phyloP scores from a whole-genome alignment of 495 filamentous ascomycete species.

The Extremus antarcticus region DNA sequence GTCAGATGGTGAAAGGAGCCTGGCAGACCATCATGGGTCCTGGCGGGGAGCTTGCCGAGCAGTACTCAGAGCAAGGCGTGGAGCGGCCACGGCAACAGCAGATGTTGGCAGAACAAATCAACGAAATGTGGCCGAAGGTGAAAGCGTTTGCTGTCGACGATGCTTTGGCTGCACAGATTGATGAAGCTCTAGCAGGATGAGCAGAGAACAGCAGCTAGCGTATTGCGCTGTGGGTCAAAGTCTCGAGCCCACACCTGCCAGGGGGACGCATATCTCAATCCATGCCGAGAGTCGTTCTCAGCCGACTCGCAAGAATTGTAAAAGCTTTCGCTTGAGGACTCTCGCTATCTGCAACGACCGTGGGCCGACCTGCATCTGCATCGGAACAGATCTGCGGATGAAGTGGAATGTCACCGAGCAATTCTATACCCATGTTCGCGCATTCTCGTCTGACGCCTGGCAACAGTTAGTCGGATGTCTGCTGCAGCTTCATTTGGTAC shows the following conservation, averaged over 20 bases:
- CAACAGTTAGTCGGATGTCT: not conserved
- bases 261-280: not conserved
- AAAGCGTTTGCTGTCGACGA: constrained; percentile 1
- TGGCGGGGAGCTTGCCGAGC: constrained; percentile 1
- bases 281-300: not conserved
- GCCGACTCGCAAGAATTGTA: constrained; percentile 8
- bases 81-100: not conserved
- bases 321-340: constrained; percentile 63
- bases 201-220: no score
- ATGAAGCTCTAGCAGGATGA: not conserved
- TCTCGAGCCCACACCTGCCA: no score
- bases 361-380: constrained; percentile 80
- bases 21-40: constrained; percentile 6
- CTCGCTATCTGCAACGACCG: constrained; percentile 73
- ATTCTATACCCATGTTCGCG: constrained; percentile 52
- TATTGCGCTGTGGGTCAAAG: no score
- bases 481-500: not conserved
- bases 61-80: not conserved
- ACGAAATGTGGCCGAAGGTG: constrained; percentile 4
- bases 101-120: not conserved
- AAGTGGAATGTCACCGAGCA: constrained; percentile 84
- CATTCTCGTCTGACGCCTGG: constrained; percentile 39
- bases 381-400: constrained; percentile 80
- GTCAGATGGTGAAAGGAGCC: constrained; percentile 22
- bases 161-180: not conserved